phyloP scores from a whole-genome alignment of 2,329 filamentous ascomycete genomes.

The Botrytis fabae region DNA sequence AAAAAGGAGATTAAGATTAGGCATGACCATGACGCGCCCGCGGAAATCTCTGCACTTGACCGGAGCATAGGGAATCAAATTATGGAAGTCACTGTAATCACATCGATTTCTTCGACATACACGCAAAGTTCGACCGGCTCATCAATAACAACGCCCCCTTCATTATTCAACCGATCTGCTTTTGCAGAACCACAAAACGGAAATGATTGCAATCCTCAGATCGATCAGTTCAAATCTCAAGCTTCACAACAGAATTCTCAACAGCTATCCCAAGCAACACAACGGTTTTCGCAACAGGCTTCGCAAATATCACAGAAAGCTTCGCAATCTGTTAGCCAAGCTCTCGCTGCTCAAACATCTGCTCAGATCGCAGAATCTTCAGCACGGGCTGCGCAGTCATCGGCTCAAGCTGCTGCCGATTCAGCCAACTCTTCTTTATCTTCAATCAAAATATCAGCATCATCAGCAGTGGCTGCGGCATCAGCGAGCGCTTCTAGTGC shows the following conservation, averaged over 20 bases:
- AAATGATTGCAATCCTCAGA: background rate
- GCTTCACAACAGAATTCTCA: background rate
- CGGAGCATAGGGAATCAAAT: background rate
- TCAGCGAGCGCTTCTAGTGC: background rate
- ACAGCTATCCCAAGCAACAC: background rate
- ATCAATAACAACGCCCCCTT: background rate
- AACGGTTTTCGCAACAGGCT: background rate
- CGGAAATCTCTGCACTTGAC: background rate
- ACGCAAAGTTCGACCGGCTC: background rate
- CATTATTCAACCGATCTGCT: background rate
- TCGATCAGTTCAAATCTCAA: background rate
- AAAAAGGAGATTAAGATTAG: background rate
- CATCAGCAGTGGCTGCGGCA: background rate
- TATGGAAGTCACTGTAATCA: background rate
- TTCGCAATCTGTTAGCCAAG: background rate
- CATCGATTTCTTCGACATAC: background rate
- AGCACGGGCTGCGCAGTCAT: background rate
- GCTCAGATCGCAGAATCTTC: background rate
- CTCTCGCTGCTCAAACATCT: background rate
- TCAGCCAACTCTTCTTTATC: background rate
- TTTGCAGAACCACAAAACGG: background rate
- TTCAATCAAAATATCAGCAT: background rate
- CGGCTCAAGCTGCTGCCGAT: background rate
- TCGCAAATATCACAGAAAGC: background rate
- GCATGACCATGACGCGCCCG: background rate